Evolutionary conservation across 257 asterid species (phyloP).

Genomic region (Solanum paucissectum): DNA sequence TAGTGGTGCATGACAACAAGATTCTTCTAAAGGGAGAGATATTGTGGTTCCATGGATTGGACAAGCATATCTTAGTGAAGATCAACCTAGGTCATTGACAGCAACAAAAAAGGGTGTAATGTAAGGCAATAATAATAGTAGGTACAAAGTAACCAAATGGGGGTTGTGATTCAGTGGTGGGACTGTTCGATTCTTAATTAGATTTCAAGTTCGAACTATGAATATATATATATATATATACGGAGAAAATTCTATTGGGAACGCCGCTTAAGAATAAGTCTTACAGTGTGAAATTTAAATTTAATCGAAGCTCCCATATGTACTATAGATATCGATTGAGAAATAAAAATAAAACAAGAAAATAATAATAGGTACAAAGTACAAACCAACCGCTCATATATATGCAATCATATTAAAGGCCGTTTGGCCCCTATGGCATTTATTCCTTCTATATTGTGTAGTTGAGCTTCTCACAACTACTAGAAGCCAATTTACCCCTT

Average conservation of each 20-base stretch:
- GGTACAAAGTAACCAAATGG: not conserved
- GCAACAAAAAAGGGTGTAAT: not conserved
- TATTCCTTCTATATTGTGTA: not conserved
- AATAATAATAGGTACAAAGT: not conserved
- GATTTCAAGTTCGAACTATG: too few species aligned
- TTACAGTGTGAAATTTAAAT: not conserved
- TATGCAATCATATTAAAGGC: not conserved
- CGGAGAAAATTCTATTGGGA: too few species aligned
- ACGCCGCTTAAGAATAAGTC: too few species aligned
- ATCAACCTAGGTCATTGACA: not conserved
- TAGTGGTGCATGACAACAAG: not conserved
- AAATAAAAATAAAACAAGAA: too few species aligned
- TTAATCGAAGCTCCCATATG: too few species aligned
- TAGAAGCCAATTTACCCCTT: not conserved
- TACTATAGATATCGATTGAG: not conserved
- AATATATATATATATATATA: too few species aligned
- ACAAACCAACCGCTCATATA: not conserved
- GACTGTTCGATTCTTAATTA: too few species aligned
- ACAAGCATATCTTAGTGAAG: not conserved
- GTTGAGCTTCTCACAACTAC: not conserved
- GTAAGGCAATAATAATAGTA: not conserved
- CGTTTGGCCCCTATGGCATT: not conserved
- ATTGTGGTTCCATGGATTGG: not conserved
- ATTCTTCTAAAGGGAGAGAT: not conserved
- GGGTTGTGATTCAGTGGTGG: not conserved